phyloP scores from a whole-genome alignment of 352 stramenopile species.

The Pythium sukuiense region DNA sequence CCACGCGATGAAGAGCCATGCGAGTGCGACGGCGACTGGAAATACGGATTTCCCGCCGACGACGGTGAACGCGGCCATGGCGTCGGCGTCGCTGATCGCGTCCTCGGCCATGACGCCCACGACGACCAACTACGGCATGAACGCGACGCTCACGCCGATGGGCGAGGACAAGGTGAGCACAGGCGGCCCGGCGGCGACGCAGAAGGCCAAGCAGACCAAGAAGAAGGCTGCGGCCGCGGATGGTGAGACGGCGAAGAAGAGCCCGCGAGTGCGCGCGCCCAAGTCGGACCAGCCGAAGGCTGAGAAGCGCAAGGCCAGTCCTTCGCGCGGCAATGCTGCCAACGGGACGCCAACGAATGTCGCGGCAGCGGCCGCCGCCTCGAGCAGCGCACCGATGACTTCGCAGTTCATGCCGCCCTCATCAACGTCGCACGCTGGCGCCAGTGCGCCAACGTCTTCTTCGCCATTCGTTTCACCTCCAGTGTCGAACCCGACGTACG shows the following conservation, averaged over 20 bases:
- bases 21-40: neutral
- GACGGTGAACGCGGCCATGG: constrained; percentile 14
- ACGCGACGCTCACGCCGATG: constrained; percentile 30
- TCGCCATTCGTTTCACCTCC: neutral
- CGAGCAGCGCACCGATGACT: neutral
- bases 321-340: constrained; percentile 12
- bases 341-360: neutral
- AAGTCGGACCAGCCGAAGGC: constrained; percentile 24
- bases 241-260: constrained; percentile 35
- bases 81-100: constrained; percentile 7
- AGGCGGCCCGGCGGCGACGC: constrained; percentile 2
- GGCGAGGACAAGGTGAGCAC: constrained; percentile 30
- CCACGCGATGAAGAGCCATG: constrained; percentile 3
- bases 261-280: constrained; percentile 28
- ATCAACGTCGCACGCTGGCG: neutral
- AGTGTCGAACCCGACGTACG: constrained; percentile 9
- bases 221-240: constrained; percentile 25
- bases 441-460: neutral
- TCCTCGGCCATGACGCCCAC: constrained; percentile 28
- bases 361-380: neutral
- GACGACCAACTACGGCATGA: constrained; percentile 25
- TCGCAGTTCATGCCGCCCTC: neutral
- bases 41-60: constrained; percentile 1
- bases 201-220: constrained; percentile 32
- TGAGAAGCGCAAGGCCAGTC: constrained; percentile 28